These are phyloP conservation scores for Gossypium davidsonii DNA, from an alignment of 441 rosid species.

Conservation along the genomic window DNA sequence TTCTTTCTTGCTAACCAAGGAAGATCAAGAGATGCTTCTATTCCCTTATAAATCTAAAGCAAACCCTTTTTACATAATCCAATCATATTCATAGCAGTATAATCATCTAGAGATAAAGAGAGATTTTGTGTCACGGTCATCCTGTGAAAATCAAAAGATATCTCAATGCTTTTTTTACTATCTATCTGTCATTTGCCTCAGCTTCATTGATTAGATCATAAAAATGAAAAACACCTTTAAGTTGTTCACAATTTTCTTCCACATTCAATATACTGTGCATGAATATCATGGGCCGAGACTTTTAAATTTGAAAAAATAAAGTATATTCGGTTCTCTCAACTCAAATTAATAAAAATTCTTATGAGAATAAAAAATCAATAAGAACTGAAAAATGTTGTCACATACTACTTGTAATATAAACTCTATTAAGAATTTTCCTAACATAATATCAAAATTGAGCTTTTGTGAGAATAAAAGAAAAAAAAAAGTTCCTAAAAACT, in stretches of 20 bases:
- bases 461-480: background rate
- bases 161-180: background rate
- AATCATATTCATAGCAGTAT: background rate
- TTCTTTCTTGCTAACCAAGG: constrained; percentile 39
- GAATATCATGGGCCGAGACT: background rate
- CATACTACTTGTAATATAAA: background rate
- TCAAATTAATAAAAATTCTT: no score
- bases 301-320: no score
- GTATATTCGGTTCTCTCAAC: no score
- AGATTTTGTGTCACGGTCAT: background rate
- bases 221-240: background rate
- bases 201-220: background rate
- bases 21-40: constrained; percentile 19
- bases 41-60: constrained; percentile 21
- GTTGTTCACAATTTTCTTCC: background rate
- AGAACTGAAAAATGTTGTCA: background rate
- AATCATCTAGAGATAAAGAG: background rate
- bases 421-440: background rate
- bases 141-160: background rate
- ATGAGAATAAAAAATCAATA: background rate
- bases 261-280: background rate
- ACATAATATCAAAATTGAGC: background rate
- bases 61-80: background rate
- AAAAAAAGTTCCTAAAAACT: background rate
- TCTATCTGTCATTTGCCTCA: background rate